Base-by-base conservation (phyloP, 176 grass and related monocot genomes). In the Poa annua region DNA sequence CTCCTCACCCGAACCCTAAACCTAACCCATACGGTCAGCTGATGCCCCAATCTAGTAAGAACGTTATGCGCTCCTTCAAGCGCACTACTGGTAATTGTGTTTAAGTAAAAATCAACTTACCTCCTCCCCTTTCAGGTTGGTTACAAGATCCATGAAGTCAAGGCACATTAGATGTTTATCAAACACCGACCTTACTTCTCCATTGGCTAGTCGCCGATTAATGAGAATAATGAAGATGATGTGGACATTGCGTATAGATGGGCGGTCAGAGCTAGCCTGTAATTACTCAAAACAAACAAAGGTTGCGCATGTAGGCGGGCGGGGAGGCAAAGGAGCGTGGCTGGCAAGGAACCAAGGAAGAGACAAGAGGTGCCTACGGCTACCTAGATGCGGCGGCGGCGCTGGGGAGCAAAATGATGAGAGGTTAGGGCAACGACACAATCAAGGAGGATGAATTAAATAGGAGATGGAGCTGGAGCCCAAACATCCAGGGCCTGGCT, bases 141-240 rank as follows among this genome's bases (percentile, higher is more conserved):
- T 74, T 33, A 52, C 29, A 74, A 75, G 48, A 52, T 52, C 48
- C 72, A 75, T 54, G 48, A 75, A 34, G 38, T 54, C 29, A 54
- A 54, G 49, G 4, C 29, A 75, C 26, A 49, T 53, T 75, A 75
- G 17, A 51, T 50, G 25, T 76, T 22, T 20, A 76, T n/a, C 11
- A 76, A 76, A 76, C 52, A 22, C 3, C 7, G 3, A 39, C 25
- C 12, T 73, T 73, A 49, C 4, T 57, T 42, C 48, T 75, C 16
- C 1, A 1, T 41, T 59, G 33, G 42, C 44, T 49, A 57, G 51
- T 38, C 21, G 14, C 6, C 6, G 0, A 29, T 29, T 29, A 5
- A 39, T 13, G 6, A 55, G 11, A 12, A 24, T 35, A 59, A 36
- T 7, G 34, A 77, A 59, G n/a, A 77, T 75, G 16, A 75, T 41